phyloP scores from a whole-genome alignment of 2,329 filamentous ascomycete species.

The Thermothelomyces thermophilus region DNA sequence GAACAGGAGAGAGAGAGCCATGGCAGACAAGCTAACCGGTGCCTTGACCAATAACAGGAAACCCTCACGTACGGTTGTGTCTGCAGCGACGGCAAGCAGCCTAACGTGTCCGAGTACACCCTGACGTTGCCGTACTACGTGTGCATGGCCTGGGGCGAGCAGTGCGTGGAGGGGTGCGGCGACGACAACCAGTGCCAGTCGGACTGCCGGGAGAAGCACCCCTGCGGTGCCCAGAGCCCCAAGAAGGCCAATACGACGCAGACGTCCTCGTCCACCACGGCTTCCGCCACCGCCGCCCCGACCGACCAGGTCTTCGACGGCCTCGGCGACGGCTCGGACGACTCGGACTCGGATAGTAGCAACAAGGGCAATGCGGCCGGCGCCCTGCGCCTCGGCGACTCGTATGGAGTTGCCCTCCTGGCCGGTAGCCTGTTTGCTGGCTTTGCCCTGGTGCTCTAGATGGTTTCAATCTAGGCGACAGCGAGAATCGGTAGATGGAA shows the following conservation, averaged over 20 bases:
- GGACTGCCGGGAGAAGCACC: slow-evolving; percentile 58
- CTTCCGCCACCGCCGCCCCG: slow-evolving; percentile 30
- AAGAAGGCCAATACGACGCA: slow-evolving; percentile 46
- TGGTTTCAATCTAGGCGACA: neutral
- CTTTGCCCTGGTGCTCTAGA: slow-evolving; percentile 38
- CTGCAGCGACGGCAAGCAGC: slow-evolving; percentile 58
- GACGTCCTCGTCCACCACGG: slow-evolving; percentile 40
- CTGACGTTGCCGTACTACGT: slow-evolving; percentile 72
- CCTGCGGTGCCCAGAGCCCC: slow-evolving; percentile 65
- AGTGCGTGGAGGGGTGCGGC: slow-evolving; percentile 57
- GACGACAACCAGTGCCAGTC: slow-evolving; percentile 52
- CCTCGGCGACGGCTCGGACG: slow-evolving; percentile 17
- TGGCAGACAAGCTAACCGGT: too few relatives aligned
- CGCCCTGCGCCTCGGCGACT: slow-evolving; percentile 30
- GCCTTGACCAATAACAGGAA: slow-evolving; percentile 35
- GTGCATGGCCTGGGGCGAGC: slow-evolving; percentile 63
- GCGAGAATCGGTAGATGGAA: neutral
- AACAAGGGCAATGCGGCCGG: slow-evolving; percentile 15
- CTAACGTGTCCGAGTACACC: slow-evolving; percentile 71
- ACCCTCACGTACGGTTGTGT: slow-evolving; percentile 64
- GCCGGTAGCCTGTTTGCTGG: slow-evolving; percentile 26
- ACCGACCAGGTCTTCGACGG: slow-evolving; percentile 35
- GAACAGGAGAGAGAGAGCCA: too few relatives aligned
- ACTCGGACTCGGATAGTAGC: neutral
- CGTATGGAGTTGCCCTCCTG: slow-evolving; percentile 23